A percentile compares a stretch with the other conserved stretches of the same genome.
Evolutionary conservation across 2,329 filamentous ascomycete genomes (phyloP).

Genomic region (Fusarium sp.): DNA sequence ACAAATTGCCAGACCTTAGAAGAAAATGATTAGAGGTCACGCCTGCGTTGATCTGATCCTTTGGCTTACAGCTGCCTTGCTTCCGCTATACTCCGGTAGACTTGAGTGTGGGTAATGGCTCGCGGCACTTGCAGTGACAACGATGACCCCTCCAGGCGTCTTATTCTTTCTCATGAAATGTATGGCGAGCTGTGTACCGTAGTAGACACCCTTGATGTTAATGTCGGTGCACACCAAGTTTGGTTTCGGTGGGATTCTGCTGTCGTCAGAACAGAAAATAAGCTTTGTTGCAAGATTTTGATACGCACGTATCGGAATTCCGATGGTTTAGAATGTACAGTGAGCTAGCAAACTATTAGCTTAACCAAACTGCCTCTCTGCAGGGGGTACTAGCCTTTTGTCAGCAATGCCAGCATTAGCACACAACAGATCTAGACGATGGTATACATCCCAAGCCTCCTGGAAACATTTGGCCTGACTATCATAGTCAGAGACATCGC

Average conservation of each 20-base stretch:
- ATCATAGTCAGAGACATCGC: slow-evolving; percentile 63
- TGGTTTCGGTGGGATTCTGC: slow-evolving; percentile 60
- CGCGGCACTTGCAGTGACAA: slow-evolving; percentile 61
- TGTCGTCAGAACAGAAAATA: background rate
- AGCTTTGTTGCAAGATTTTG: too few species aligned
- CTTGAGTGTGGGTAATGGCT: slow-evolving; percentile 61
- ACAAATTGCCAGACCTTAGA: too few species aligned
- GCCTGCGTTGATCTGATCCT: too few species aligned
- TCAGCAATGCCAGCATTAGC: slow-evolving; percentile 68
- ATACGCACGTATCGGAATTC: slow-evolving; percentile 28
- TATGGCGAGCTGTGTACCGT: slow-evolving; percentile 64
- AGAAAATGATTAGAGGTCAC: too few species aligned
- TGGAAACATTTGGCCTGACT: slow-evolving; percentile 53
- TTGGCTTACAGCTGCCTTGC: slow-evolving; percentile 63
- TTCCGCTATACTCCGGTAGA: slow-evolving; percentile 64
- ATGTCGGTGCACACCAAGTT: slow-evolving; percentile 63
- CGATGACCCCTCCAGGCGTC: slow-evolving; percentile 60
- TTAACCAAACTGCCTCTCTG: background rate
- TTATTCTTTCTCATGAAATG: slow-evolving; percentile 69
- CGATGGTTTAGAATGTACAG: slow-evolving; percentile 58
- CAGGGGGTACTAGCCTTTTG: slow-evolving; percentile 31
- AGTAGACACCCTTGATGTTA: slow-evolving; percentile 67
- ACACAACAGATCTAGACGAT: slow-evolving; percentile 59
- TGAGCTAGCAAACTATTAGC: slow-evolving; percentile 49
- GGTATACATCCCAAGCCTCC: too few species aligned